Conservation (phyloP, 352 stramenopile species). For the Phytophthora hibernalis region DNA sequence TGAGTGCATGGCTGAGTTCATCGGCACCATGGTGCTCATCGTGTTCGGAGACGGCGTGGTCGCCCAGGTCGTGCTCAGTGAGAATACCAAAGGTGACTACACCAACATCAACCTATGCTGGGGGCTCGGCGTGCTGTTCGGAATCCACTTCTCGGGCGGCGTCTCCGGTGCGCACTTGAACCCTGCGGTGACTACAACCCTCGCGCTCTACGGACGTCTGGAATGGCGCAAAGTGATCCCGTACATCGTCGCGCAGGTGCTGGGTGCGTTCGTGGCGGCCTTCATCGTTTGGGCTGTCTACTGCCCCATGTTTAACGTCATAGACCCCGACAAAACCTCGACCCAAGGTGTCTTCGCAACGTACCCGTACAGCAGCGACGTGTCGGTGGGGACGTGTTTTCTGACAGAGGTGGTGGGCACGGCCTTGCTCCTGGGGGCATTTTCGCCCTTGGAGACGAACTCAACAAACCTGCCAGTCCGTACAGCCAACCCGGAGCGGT, state of each 20-base stretch:
- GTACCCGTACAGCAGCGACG: constrained; percentile 45
- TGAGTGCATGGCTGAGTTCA: constrained; percentile 64
- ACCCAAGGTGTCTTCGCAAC: constrained; percentile 55
- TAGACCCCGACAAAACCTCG: constrained; percentile 47
- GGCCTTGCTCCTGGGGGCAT: constrained; percentile 54
- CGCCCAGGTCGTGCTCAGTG: constrained; percentile 54
- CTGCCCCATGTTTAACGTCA: constrained; percentile 50
- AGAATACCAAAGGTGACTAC: constrained; percentile 54
- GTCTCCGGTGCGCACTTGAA: constrained; percentile 67
- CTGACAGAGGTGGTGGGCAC: constrained; percentile 59
- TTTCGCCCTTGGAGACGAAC: constrained; percentile 54
- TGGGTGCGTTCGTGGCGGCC: constrained; percentile 56
- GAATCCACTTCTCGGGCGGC: constrained; percentile 52
- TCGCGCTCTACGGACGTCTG: constrained; percentile 54
- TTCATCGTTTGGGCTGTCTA: constrained; percentile 60
- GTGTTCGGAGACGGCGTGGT: constrained; percentile 65
- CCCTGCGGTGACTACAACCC: constrained; percentile 59
- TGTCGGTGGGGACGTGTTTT: constrained; percentile 53
- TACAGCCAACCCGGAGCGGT: constrained; percentile 45
- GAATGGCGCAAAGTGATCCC: constrained; percentile 51
- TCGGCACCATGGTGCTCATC: constrained; percentile 61
- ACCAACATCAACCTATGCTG: constrained; percentile 68
- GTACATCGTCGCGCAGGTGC: constrained; percentile 50
- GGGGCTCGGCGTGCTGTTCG: constrained; percentile 68
- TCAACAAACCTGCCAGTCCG: constrained; percentile 54